Base-by-base conservation (phyloP, 1,284 basidiomycete genomes). In the Gomphus bonarii region DNA sequence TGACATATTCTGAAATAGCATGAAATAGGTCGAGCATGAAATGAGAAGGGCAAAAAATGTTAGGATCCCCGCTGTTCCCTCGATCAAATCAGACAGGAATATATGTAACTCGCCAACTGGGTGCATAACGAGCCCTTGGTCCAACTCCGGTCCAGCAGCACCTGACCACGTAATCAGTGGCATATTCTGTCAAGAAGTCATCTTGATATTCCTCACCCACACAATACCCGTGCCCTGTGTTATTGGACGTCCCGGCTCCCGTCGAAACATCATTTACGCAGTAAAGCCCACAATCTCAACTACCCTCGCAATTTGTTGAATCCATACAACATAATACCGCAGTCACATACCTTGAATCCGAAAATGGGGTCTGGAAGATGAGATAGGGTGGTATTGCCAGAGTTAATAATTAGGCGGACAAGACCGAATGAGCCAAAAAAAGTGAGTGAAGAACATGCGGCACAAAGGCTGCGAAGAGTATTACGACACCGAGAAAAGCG, bases 111-210 rank as follows among this genome's bases (percentile, higher is more conserved):
- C 61, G 86, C 86, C 85, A 57, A 87, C 79, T 22, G 85, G 85
- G 63, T 88, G 85, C 25, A 87, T 73, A 3, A 80, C 83, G 5
- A 89, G 76, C 5, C 85, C n/a, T n/a, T n/a, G n/a, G n/a, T n/a
- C n/a, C n/a, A n/a, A n/a, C n/a, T n/a, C 54, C 33, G 59, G 58
- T 14, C 60, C 58, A 46, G 55, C 38, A 25, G 65, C 28, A 25
- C 16, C 57, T 58, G 33, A 14, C 12, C 18, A 20, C 7, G 3
- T 33, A 35, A 11, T 50, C 25, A 33, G 44, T 9, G 16, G 22
- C 6, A 18, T 20, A 46, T 10, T 31, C 12, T 9, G 31, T 8
- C 12, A 10, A 35, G 22, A 46, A 9, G 48, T 14, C 11, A 25
- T 42, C 9, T n/a, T 7, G 25, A 47, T n/a, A n/a, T n/a, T n/a